Percentiles rank a stretch among this genome's conserved stretches.
These are phyloP conservation scores for Paramyrothecium roridum DNA, from an alignment of 2,329 filamentous ascomycete genomes.

Conservation along the genomic window DNA sequence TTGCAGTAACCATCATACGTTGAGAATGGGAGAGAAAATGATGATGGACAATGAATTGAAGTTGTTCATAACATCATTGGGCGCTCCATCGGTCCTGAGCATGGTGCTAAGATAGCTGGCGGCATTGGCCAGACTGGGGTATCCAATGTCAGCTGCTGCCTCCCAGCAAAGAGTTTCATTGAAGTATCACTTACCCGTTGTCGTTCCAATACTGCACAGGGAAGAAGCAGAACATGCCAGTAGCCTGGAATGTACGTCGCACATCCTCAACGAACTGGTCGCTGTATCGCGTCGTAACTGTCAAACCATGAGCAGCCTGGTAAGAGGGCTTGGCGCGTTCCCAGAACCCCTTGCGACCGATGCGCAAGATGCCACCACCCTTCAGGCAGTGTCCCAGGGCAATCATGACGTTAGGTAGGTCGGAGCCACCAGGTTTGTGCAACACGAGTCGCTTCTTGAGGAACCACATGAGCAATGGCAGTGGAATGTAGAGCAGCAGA, in stretches of 20 bases:
- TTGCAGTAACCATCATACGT: conserved; percentile 7
- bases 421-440: conserved; percentile 62
- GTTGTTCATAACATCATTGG: conserved; percentile 60
- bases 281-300: conserved; percentile 54
- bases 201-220: conserved; percentile 37
- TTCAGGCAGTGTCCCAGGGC: conserved; percentile 54
- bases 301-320: conserved; percentile 36
- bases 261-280: conserved; percentile 67
- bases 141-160: background rate
- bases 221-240: conserved; percentile 38
- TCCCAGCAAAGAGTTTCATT: background rate
- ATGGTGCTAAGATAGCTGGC: conserved; percentile 34
- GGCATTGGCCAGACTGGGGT: background rate
- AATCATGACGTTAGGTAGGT: conserved; percentile 57
- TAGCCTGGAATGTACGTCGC: conserved; percentile 43
- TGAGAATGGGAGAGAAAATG: conserved; percentile 30
- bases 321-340: conserved; percentile 54
- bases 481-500: conserved; percentile 53
- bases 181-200: conserved; percentile 18
- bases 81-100: conserved; percentile 45
- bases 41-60: conserved; percentile 59
- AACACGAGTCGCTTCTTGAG: conserved; percentile 56
- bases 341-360: conserved; percentile 56
- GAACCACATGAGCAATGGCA: conserved; percentile 54
- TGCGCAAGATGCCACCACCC: conserved; percentile 43